phyloP scores from a whole-genome alignment of 225 moss, liverwort and hornwort species.

The Bryoerythrophyllum caledonicum region DNA sequence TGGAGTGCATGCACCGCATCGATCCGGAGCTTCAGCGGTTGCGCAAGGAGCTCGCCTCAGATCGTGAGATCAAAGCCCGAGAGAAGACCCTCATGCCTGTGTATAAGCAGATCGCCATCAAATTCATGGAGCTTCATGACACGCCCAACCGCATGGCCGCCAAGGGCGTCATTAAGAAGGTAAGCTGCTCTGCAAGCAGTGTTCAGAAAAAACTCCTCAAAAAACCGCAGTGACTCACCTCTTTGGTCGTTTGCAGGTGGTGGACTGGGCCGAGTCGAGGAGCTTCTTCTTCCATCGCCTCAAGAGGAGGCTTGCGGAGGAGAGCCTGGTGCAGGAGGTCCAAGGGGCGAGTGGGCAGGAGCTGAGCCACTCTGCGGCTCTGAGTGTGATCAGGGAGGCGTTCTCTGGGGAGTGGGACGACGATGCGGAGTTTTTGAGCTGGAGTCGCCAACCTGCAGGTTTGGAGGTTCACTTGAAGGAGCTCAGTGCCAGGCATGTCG shows the following conservation, averaged over 20 bases:
- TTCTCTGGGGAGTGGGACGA: conserved; percentile 69
- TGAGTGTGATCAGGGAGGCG: conserved; percentile 58
- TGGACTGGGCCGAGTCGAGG: conserved; percentile 88
- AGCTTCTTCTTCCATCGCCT: conserved; percentile 82
- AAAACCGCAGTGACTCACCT: no score
- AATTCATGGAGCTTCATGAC: conserved; percentile 94
- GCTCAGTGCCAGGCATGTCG: conserved; percentile 56
- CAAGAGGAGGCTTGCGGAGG: conserved; percentile 89
- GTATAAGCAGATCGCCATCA: conserved; percentile 95
- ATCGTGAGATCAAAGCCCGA: conserved; percentile 71
- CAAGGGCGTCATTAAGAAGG: conserved; percentile 94
- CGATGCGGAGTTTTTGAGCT: conserved; percentile 61
- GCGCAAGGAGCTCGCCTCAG: conserved; percentile 24
- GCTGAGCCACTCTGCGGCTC: conserved; percentile 63
- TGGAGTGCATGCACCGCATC: conserved; percentile 88
- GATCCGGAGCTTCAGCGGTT: conserved; percentile 73
- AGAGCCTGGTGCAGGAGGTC: conserved; percentile 61
- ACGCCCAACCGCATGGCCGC: conserved; percentile 97
- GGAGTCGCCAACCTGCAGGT: conserved; percentile 64
- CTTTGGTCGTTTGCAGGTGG: conserved; percentile 41
- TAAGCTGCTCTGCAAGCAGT: conserved; percentile 15
- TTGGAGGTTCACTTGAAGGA: conserved; percentile 58
- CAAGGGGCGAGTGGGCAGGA: conserved; percentile 70
- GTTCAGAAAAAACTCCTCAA: no score
- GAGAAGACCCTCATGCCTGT: conserved; percentile 81